Evolutionary conservation across 2,329 filamentous ascomycete genomes (phyloP).

Genomic region (Aureobasidium sp.): DNA sequence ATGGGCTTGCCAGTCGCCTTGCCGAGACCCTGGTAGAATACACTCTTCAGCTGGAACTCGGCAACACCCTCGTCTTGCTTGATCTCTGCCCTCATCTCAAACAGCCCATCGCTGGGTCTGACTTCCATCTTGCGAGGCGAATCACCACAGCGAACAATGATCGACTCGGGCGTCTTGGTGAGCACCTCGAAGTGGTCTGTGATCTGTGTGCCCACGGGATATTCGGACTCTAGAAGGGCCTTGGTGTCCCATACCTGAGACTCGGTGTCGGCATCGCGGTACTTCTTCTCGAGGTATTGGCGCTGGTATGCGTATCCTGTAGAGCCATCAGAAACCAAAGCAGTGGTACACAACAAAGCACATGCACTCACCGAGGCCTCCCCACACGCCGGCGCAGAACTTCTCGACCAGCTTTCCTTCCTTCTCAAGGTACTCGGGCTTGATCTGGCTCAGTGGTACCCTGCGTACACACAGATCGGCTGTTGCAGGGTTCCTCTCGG

Average conservation of each 20-base stretch:
- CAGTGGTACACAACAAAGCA: background rate
- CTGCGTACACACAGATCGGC: slow-evolving; percentile 59
- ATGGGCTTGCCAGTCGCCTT: slow-evolving; percentile 39
- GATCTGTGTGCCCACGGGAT: slow-evolving; percentile 57
- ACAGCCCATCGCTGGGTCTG: slow-evolving; percentile 57
- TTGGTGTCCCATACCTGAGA: slow-evolving; percentile 55
- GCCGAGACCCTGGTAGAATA: slow-evolving; percentile 51
- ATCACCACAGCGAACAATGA: slow-evolving; percentile 60
- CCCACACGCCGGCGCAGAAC: slow-evolving; percentile 63
- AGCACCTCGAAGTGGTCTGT: slow-evolving; percentile 69
- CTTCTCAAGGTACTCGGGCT: slow-evolving; percentile 57
- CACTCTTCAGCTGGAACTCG: slow-evolving; percentile 60
- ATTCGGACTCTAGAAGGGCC: slow-evolving; percentile 50
- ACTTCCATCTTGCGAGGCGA: slow-evolving; percentile 52
- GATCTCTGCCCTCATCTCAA: slow-evolving; percentile 56
- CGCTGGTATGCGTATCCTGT: slow-evolving; percentile 55
- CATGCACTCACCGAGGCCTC: slow-evolving; percentile 48
- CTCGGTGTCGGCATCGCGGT: slow-evolving; percentile 48
- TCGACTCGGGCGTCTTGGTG: slow-evolving; percentile 53
- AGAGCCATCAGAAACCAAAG: background rate
- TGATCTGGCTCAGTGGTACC: slow-evolving; percentile 57
- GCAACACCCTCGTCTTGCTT: slow-evolving; percentile 54
- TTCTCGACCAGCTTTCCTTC: slow-evolving; percentile 55
- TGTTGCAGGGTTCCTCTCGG: slow-evolving; percentile 53
- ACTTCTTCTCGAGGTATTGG: slow-evolving; percentile 52